phyloP scores from a whole-genome alignment of 1,284 basidiomycete genomes.

The Phellinidium pouzarii region DNA sequence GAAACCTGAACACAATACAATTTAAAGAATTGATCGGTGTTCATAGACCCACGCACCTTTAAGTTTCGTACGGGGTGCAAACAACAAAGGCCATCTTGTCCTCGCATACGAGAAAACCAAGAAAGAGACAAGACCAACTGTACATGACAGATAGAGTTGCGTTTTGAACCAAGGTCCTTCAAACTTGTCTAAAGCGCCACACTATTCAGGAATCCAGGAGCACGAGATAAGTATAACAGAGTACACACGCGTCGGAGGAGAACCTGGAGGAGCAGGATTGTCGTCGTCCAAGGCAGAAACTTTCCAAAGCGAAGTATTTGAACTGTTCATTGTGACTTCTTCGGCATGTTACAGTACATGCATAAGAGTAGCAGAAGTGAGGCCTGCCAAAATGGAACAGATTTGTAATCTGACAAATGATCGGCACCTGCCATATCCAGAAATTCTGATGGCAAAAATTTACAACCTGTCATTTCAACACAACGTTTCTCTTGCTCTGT shows the following conservation, averaged over 20 bases:
- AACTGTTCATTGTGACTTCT: neutral
- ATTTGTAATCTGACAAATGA: too few relatives aligned
- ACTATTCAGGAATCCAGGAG: neutral
- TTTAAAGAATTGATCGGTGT: conserved; percentile 17
- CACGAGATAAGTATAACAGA: neutral
- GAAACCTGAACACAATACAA: conserved; percentile 51
- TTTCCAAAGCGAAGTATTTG: neutral
- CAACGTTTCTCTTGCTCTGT: too few relatives aligned
- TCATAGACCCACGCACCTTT: conserved; percentile 57
- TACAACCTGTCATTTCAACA: too few relatives aligned
- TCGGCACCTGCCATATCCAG: too few relatives aligned
- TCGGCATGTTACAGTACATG: neutral
- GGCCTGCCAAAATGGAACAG: too few relatives aligned
- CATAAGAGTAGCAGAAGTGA: too few relatives aligned
- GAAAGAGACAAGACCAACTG: conserved; percentile 78
- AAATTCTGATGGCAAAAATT: too few relatives aligned
- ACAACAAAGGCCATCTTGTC: conserved; percentile 82
- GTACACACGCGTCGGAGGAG: conserved; percentile 47
- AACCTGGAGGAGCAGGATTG: conserved; percentile 41
- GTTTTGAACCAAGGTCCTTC: conserved; percentile 93
- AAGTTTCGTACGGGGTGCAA: conserved; percentile 89
- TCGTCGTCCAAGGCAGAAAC: conserved; percentile 3
- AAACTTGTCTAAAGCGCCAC: conserved; percentile 52
- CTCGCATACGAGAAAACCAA: conserved; percentile 84
- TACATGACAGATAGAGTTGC: conserved; percentile 74